These are phyloP conservation scores for Euphorbia lathyris DNA, from an alignment of 345 rosid genomes.

Conservation along the genomic window DNA sequence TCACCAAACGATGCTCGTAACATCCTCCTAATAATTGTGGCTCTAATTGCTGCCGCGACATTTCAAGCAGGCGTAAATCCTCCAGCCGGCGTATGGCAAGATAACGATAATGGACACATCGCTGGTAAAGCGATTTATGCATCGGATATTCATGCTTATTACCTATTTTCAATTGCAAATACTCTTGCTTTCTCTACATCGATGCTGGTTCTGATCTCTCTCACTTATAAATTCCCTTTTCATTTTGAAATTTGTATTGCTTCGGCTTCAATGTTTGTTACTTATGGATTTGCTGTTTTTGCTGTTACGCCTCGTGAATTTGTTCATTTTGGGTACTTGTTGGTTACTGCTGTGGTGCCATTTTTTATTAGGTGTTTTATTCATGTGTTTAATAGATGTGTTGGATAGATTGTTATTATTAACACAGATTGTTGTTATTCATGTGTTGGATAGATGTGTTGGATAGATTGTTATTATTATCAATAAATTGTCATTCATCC, in stretches of 20 bases:
- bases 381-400: constrained; percentile 8
- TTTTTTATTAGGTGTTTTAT: constrained; percentile 9
- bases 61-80: constrained; percentile 23
- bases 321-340: constrained; percentile 15
- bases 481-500: too few species aligned
- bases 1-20: constrained; percentile 12
- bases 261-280: constrained; percentile 17
- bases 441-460: too few species aligned
- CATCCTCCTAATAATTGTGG: constrained; percentile 7
- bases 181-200: constrained; percentile 10
- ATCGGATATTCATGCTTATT: constrained; percentile 10
- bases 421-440: too few species aligned
- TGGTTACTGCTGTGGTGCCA: constrained; percentile 16
- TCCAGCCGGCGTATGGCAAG: constrained; percentile 33
- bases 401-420: too few species aligned
- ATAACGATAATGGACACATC: not conserved
- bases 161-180: constrained; percentile 28
- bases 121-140: constrained; percentile 19
- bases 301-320: constrained; percentile 22
- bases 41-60: constrained; percentile 22
- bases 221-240: constrained; percentile 26
- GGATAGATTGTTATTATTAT: too few species aligned
- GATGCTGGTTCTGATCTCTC: constrained; percentile 9
- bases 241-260: constrained; percentile 21
- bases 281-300: constrained; percentile 26